A percentile compares a stretch with the other conserved stretches of the same genome.
These are phyloP conservation scores for Lactarius sanguifluus DNA, from an alignment of 768 basidiomycete species.

Conservation along the genomic window DNA sequence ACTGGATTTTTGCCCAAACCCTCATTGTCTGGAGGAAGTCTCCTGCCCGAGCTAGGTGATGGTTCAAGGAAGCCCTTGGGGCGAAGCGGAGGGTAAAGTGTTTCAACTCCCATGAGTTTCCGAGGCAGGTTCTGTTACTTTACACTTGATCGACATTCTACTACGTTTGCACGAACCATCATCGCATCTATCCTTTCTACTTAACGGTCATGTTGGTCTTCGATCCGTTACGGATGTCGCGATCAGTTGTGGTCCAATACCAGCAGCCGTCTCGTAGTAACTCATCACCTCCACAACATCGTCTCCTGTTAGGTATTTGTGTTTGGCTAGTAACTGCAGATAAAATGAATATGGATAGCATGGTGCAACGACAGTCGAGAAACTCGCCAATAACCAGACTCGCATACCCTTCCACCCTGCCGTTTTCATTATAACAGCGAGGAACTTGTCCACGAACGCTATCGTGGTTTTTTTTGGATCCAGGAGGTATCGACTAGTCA, in stretches of 20 bases:
- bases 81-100: conserved; percentile 49
- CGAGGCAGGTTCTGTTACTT: background rate
- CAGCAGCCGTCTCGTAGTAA: conserved; percentile 9
- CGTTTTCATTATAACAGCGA: conserved; percentile 6
- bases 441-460: conserved; percentile 9
- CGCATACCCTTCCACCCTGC: conserved; percentile 25
- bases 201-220: background rate
- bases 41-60: conserved; percentile 48
- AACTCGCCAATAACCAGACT: conserved; percentile 23
- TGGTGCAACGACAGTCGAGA: background rate
- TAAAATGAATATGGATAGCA: background rate
- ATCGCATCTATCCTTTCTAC: background rate
- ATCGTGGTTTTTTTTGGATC: conserved; percentile 8
- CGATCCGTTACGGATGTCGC: background rate
- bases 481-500: conserved; percentile 15
- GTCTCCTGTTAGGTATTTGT: conserved; percentile 23
- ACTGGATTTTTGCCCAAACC: conserved; percentile 78
- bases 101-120: background rate
- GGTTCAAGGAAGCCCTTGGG: conserved; percentile 62
- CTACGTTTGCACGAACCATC: background rate
- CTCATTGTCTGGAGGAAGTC: conserved; percentile 39
- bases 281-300: conserved; percentile 20
- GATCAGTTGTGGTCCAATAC: background rate
- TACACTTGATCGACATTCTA: background rate
- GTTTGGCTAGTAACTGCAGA: conserved; percentile 24